Evolutionary conservation across 164 flowering plant species (phyloP).

Genomic region (Vitis cinerea): DNA sequence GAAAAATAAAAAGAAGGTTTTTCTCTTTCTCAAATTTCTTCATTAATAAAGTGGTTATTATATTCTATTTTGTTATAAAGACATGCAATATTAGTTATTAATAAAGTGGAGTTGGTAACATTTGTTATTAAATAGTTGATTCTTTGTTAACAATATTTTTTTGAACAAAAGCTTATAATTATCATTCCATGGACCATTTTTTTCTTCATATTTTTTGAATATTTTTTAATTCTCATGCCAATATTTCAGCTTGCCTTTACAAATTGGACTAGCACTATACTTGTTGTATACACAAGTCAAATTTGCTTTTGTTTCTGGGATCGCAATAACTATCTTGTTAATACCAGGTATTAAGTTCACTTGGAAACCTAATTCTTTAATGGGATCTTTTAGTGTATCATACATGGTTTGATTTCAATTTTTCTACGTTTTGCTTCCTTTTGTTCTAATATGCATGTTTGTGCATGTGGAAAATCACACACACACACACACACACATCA

Average conservation of each 20-base stretch:
- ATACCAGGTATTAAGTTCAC: conserved; percentile 73
- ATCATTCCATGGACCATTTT: not conserved
- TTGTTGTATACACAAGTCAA: conserved; percentile 90
- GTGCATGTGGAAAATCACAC: not conserved
- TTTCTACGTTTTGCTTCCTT: not conserved
- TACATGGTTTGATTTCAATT: not conserved
- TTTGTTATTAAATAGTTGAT: not conserved
- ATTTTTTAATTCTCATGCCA: conserved; percentile 6
- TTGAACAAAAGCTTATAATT: too few relatives aligned
- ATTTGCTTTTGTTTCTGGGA: conserved; percentile 88
- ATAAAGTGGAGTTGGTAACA: not conserved
- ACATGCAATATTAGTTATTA: not conserved
- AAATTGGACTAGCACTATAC: conserved; percentile 87
- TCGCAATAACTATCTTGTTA: conserved; percentile 72
- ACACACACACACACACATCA: too few relatives aligned
- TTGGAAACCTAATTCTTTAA: not conserved
- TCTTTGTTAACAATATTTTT: not conserved
- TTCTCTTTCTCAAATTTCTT: too few relatives aligned
- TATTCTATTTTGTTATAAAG: not conserved
- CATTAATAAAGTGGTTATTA: too few relatives aligned
- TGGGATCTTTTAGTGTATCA: not conserved
- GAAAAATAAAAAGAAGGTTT: too few relatives aligned
- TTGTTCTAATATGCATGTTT: not conserved
- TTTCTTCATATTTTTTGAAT: not conserved
- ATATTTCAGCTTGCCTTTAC: conserved; percentile 83